Conservation (phyloP, 257 asterid species). For the Misopates orontium region DNA sequence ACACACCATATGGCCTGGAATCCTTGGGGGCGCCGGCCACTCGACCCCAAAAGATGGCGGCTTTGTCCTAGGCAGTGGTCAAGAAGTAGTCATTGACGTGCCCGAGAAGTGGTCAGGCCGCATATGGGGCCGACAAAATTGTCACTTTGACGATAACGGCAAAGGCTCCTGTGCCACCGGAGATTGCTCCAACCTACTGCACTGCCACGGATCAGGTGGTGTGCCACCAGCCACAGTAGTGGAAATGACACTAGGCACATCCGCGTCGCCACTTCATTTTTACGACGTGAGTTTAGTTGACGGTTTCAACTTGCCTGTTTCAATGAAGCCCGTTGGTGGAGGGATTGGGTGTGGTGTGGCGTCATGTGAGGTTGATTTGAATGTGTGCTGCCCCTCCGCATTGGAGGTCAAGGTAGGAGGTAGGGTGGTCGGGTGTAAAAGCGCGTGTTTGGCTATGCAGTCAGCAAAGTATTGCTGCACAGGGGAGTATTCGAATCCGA, state of each 20-base stretch:
- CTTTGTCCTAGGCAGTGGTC: conserved; percentile 56
- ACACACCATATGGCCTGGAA: conserved; percentile 86
- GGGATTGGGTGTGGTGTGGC: conserved; percentile 90
- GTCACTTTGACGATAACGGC: conserved; percentile 51
- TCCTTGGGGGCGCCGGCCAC: conserved; percentile 78
- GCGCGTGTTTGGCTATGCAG: conserved; percentile 88
- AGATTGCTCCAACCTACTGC: conserved; percentile 65
- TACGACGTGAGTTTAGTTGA: conserved; percentile 89
- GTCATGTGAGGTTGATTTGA: conserved; percentile 75
- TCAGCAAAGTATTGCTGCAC: conserved; percentile 92
- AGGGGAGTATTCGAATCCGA: conserved; percentile 64
- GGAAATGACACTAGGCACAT: conserved; percentile 87
- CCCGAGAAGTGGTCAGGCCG: conserved; percentile 93
- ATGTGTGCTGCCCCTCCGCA: conserved; percentile 84
- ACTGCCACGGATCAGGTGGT: conserved; percentile 74
- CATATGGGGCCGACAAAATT: conserved; percentile 78
- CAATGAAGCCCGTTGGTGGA: conserved; percentile 89
- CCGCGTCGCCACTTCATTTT: conserved; percentile 71
- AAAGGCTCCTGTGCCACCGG: conserved; percentile 81
- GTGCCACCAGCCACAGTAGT: conserved; percentile 92
- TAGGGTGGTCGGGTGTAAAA: conserved; percentile 85
- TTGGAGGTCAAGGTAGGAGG: conserved; percentile 71
- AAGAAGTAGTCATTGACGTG: conserved; percentile 60
- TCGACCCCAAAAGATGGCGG: conserved; percentile 66
- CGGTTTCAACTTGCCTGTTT: conserved; percentile 86